phyloP scores from a whole-genome alignment of 208 protist genomes.

The Vickermania ingenoplastis region DNA sequence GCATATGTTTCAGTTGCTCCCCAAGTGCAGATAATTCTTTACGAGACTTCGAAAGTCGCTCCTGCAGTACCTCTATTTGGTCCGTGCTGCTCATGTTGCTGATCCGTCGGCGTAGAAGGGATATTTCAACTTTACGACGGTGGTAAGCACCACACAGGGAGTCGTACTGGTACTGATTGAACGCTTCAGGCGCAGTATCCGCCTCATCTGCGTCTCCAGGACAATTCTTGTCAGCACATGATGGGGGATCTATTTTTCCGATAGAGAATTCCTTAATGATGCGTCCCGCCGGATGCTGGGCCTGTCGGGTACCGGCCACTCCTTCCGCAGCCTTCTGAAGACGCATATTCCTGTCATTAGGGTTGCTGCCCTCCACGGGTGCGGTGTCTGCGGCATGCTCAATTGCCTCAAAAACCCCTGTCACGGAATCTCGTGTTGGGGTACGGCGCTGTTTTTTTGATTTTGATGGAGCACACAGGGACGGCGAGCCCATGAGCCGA shows the following conservation, averaged over 20 bases:
- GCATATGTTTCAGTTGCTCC: conserved; percentile 51
- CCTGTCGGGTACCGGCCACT: conserved; percentile 52
- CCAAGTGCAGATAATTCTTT: conserved; percentile 40
- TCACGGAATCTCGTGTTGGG: conserved; percentile 27
- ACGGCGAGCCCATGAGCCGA: conserved; percentile 71
- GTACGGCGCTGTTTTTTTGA: conserved; percentile 26
- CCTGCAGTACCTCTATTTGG: conserved; percentile 48
- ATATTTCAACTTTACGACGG: conserved; percentile 78
- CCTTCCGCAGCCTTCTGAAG: conserved; percentile 47
- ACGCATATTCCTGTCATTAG: conserved; percentile 30
- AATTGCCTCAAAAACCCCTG: conserved; percentile 39
- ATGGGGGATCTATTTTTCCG: conserved; percentile 17
- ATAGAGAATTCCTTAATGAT: conserved; percentile 75
- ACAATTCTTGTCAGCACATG: no score
- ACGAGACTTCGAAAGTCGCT: conserved; percentile 32
- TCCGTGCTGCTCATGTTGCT: conserved; percentile 59
- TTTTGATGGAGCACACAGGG: conserved; percentile 33
- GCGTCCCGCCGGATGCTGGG: conserved; percentile 43
- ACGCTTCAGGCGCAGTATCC: not conserved
- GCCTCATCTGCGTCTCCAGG: not conserved
- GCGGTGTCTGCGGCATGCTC: conserved; percentile 42
- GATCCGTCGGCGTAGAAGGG: conserved; percentile 65
- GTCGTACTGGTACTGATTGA: conserved; percentile 27
- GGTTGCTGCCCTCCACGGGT: conserved; percentile 18
- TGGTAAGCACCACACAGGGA: conserved; percentile 67